Evolutionary conservation across 805 yeast genomes (phyloP), one percentile per base, ranked within the genome.

Genomic region (Metschnikowia peoriensis): DNA sequence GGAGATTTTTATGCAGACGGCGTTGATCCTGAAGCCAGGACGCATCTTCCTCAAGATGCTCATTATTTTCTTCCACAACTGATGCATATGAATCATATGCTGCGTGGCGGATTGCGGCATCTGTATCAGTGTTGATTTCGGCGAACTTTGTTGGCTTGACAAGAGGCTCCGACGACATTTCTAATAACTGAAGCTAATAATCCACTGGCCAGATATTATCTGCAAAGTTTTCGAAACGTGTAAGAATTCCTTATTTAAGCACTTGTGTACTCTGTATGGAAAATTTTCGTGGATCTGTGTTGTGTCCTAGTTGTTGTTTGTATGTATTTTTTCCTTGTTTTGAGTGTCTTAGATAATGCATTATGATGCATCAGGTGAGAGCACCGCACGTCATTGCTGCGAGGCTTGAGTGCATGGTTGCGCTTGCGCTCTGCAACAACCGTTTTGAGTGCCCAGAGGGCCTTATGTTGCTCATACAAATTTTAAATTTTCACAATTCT

Each of bases 11-110:
- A 61, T 81, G 81, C 38, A 70, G 65, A 2, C 59, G 28, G 42
- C 84, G 69, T 48, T 78, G 79, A 54, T 83, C 85, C 14, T 79
- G 61, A 14, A 81, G 62, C 78, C 84, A 77, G 7, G 77, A 64
- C 7, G 72, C 70, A 50, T 79, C 83, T 40, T 73, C 79, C 44
- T 16, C 61, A 64, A 7, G 49, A 16, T 67, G 71, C 38, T 69
- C 76, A 15, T 64, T 68, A 11, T 69, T 67, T 7, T 70, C 66
- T 17, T 50, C 53, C 41, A 75, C 63, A 1, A 77, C 65, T 4
- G 80, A 78, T 41, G 74, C 80, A 45, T 73, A 72, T 3, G 69
- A 62, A 48, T 74, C 72, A 44, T 61, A 61, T 32, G 64, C 72
- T 1, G 77, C 74, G 27, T 57, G 63, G 39, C 67, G 69, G 29